Evolutionary conservation across 345 rosid genomes (phyloP).

Genomic region (Cochlearia excelsa): DNA sequence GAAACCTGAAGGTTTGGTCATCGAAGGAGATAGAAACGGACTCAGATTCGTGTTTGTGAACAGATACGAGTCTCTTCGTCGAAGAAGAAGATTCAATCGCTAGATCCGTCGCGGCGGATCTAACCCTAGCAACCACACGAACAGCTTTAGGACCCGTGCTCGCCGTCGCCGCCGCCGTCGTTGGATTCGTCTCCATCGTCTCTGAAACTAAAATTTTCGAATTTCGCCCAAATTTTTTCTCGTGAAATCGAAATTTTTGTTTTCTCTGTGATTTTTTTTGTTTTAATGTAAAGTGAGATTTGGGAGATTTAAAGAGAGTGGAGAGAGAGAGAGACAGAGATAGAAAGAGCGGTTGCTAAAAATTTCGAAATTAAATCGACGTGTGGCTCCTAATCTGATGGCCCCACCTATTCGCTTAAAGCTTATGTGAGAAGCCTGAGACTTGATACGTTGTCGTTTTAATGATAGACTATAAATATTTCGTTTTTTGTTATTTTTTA

Average conservation of each 20-base stretch:
- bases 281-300: neutral
- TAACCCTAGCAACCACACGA: conserved; percentile 66
- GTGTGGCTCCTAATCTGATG: neutral
- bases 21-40: conserved; percentile 48
- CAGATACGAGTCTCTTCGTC: conserved; percentile 33
- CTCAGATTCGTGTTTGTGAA: conserved; percentile 44
- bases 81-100: conserved; percentile 15
- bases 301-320: no score
- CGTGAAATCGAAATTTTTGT: neutral
- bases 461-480: no score
- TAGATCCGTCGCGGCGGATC: conserved; percentile 33
- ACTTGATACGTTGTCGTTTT: neutral
- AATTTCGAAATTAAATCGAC: neutral
- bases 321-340: no score
- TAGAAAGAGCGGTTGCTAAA: neutral
- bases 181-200: conserved; percentile 21
- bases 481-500: no score
- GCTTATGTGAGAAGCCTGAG: neutral
- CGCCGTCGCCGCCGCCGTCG: neutral
- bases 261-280: neutral
- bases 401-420: neutral
- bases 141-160: conserved; percentile 24
- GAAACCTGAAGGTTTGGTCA: conserved; percentile 46
- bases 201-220: neutral
- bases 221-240: neutral